Percentiles rank a stretch among this genome's conserved stretches.
Conservation (phyloP, 371 early-diverging fungal species). For the Mycotypha africana region DNA sequence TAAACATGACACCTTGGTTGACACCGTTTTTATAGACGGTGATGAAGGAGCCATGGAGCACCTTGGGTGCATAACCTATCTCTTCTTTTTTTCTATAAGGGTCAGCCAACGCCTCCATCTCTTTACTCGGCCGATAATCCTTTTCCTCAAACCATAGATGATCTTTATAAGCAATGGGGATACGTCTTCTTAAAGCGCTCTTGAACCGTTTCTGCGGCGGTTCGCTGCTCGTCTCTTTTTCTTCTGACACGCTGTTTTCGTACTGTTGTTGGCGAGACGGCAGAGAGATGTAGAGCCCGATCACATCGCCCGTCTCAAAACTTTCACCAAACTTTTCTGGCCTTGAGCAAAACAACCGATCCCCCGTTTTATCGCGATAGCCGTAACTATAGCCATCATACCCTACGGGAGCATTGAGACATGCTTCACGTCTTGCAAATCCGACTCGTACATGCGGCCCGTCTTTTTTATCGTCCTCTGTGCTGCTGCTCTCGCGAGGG, state of each 20-base stretch:
- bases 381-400: conserved; percentile 70
- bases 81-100: conserved; percentile 25
- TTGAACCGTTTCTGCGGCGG: no score
- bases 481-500: no score
- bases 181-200: conserved; percentile 48
- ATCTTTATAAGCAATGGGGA: conserved; percentile 59
- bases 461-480: conserved; percentile 27
- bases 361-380: conserved; percentile 62
- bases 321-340: conserved; percentile 54
- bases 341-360: conserved; percentile 56
- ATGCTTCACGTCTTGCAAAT: conserved; percentile 66
- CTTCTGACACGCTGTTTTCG: no score
- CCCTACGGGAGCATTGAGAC: conserved; percentile 64
- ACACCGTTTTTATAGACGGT: conserved; percentile 65
- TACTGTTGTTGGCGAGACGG: conserved; percentile 43
- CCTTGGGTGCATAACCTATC: conserved; percentile 29
- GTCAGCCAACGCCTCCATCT: conserved; percentile 46
- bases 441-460: conserved; percentile 67
- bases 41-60: conserved; percentile 40
- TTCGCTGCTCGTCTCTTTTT: no score
- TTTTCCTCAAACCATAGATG: conserved; percentile 65
- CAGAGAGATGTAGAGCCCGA: conserved; percentile 60
- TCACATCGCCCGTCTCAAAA: conserved; percentile 64
- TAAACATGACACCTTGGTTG: conserved; percentile 59
- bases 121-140: conserved; percentile 55